Base-by-base conservation (phyloP, 2,329 filamentous ascomycete species). In the Penicillium nordicum region DNA sequence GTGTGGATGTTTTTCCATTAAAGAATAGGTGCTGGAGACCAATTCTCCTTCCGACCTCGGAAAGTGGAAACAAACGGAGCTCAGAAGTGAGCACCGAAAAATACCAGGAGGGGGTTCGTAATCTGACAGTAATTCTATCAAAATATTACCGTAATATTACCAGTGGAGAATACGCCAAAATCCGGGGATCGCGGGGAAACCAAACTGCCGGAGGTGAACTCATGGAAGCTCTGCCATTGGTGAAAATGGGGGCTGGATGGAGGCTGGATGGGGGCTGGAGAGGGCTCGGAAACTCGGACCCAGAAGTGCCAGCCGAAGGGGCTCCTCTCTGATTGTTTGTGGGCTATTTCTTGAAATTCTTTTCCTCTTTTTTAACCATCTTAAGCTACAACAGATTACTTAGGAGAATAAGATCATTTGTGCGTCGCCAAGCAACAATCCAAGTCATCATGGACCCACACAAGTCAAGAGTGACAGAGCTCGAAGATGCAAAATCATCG, bases 401-500 rank as follows among this genome's bases (percentile, higher is more conserved):
- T 14, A 43, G 43, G 42, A 43, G 44, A 45, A 12, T 27, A 32
- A 53, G 27, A 38, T 32, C 27, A 14, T 16, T 34, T 45, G 16
- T 45, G 21, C 40, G 21, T 43, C 36, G 37, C 43, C 49, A 60
- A 52, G 44, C 3, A 50, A 44, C 37, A 27, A 16, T 25, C n/a
- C 30, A 38, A 49, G 16, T 34, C 32, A 55, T 38, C 21, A 68
- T 67, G 65, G 63, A 67, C 21, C 38, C 57, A 32, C 37, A 10
- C 8, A 70, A 67, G 36, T 29, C 60, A 21, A 57, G 29, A 9
- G 54, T 55, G 5, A 53, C 65, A 45, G 62, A 67, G 37, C 16
- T 65, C 21, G 69, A 71, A 42, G 59, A 68, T 38, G 47, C 56
- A 10, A 63, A 64, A 41, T 54, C 56, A 8, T 41, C 48, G 34